phyloP scores from a whole-genome alignment of 352 stramenopile species.

The Phytophthora macrochlamydospora region DNA sequence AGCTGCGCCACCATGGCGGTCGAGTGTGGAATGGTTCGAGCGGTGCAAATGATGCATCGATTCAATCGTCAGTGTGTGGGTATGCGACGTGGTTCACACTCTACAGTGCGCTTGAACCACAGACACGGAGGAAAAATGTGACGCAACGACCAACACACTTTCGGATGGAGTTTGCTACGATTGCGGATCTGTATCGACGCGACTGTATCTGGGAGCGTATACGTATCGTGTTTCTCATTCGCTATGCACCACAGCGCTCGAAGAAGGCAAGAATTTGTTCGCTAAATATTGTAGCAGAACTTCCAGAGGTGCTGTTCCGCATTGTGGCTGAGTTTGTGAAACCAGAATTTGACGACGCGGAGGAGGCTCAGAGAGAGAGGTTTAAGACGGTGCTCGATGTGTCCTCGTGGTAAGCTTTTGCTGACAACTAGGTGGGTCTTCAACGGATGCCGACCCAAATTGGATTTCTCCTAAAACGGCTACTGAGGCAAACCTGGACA shows the following conservation, averaged over 20 bases:
- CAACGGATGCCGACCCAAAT: not conserved
- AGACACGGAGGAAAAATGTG: not conserved
- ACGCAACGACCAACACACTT: not conserved
- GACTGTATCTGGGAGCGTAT: conserved; percentile 26
- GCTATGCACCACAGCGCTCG: conserved; percentile 9
- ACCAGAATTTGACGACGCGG: conserved; percentile 25
- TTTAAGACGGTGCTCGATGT: conserved; percentile 26
- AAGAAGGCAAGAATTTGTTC: not conserved
- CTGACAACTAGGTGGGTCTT: not conserved
- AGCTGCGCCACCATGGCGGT: conserved; percentile 17
- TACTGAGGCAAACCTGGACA: not conserved
- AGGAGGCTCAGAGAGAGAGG: conserved; percentile 28
- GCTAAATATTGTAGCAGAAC: conserved; percentile 19
- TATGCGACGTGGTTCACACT: conserved; percentile 28
- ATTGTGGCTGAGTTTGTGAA: conserved; percentile 23
- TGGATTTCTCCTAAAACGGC: not conserved
- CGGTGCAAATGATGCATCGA: conserved; percentile 19
- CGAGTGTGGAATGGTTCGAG: conserved; percentile 13
- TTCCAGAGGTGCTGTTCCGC: conserved; percentile 12
- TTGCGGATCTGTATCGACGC: conserved; percentile 23
- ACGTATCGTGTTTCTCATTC: conserved; percentile 24
- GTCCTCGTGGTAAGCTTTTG: conserved; percentile 16
- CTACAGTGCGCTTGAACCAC: conserved; percentile 6
- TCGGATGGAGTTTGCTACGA: conserved; percentile 8
- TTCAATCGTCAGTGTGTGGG: conserved; percentile 19